These are phyloP conservation scores for Eucalyptus curtisii DNA, from an alignment of 345 rosid genomes.

Conservation along the genomic window DNA sequence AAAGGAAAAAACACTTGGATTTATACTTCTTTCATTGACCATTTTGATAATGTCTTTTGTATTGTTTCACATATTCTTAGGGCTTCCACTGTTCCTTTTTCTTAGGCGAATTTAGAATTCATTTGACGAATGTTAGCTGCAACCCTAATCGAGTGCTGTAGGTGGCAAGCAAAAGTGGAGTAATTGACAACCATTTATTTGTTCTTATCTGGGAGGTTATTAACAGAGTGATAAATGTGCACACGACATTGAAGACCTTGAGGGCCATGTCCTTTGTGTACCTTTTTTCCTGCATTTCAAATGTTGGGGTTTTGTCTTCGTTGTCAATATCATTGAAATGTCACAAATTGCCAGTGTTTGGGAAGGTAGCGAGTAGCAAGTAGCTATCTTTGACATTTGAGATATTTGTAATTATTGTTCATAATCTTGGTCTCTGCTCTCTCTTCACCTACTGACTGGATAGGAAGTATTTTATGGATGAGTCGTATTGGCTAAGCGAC, in stretches of 20 bases:
- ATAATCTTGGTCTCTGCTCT: background rate
- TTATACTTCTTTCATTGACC: background rate
- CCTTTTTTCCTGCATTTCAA: background rate
- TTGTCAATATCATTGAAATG: background rate
- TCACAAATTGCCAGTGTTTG: background rate
- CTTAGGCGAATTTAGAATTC: background rate
- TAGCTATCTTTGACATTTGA: background rate
- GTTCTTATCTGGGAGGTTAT: background rate
- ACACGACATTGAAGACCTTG: background rate
- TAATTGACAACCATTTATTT: background rate
- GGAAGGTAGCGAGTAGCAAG: background rate
- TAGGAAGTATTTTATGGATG: background rate
- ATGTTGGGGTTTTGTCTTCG: background rate
- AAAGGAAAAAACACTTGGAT: background rate
- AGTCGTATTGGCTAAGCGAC: background rate
- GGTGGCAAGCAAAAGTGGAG: background rate
- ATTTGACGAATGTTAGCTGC: background rate
- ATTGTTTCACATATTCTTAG: background rate
- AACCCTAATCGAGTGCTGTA: background rate
- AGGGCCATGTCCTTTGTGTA: background rate
- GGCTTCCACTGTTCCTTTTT: background rate
- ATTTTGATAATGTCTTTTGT: background rate
- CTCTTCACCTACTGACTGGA: background rate
- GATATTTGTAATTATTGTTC: background rate
- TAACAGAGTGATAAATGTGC: background rate